These are phyloP conservation scores for Aspergillus intermedius DNA, from an alignment of 2,329 filamentous ascomycete species.

Conservation along the genomic window DNA sequence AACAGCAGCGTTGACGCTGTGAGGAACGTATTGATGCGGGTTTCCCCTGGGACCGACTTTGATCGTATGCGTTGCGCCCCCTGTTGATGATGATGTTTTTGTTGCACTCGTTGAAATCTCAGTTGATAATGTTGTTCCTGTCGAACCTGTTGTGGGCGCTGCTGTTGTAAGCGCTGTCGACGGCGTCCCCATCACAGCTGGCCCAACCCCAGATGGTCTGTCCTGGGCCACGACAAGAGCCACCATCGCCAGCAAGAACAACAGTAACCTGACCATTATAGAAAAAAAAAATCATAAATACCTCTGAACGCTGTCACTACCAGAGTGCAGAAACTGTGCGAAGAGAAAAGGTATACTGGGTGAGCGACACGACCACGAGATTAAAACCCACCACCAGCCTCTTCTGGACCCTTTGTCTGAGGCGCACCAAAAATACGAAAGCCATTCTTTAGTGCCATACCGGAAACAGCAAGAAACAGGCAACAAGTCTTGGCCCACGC, in stretches of 20 bases:
- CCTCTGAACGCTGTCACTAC: too few relatives aligned
- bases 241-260: not conserved
- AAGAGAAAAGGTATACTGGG: too few relatives aligned
- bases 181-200: too few relatives aligned
- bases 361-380: too few relatives aligned
- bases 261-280: not conserved
- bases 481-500: too few relatives aligned
- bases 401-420: too few relatives aligned
- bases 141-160: not conserved
- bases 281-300: not conserved
- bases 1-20: conserved; percentile 21
- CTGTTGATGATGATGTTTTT: conserved; percentile 9
- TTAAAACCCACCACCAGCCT: too few relatives aligned
- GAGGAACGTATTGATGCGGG: conserved; percentile 28
- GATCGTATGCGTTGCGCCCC: conserved; percentile 24
- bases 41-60: conserved; percentile 26
- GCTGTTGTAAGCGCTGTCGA: too few relatives aligned
- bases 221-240: not conserved
- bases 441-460: too few relatives aligned
- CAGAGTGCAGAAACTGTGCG: too few relatives aligned
- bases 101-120: not conserved
- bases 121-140: not conserved
- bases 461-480: too few relatives aligned
- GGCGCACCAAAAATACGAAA: too few relatives aligned
- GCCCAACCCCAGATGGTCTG: not conserved